These are phyloP conservation scores for Xylaria sp. DNA, from an alignment of 2,329 filamentous ascomycete genomes.

Conservation along the genomic window DNA sequence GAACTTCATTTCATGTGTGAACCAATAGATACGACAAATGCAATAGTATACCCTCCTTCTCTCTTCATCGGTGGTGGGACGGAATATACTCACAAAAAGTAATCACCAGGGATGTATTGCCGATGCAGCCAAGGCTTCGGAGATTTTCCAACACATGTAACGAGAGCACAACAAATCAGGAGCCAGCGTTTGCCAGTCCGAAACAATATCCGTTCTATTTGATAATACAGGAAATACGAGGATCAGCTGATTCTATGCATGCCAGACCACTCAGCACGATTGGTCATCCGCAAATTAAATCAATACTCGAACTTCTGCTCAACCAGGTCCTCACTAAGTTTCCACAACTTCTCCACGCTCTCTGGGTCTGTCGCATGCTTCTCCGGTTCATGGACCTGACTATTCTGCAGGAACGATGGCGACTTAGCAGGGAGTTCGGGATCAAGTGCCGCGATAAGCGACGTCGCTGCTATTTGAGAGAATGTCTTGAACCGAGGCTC, in stretches of 20 bases:
- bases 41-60: background rate
- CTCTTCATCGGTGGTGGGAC: background rate
- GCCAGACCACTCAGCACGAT: background rate
- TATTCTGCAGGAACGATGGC: slow-evolving; percentile 51
- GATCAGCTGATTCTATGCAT: background rate
- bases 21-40: slow-evolving; percentile 17
- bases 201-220: background rate
- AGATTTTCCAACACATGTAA: background rate
- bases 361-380: slow-evolving; percentile 49
- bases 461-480: slow-evolving; percentile 53
- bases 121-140: slow-evolving; percentile 9
- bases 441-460: slow-evolving; percentile 53
- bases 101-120: slow-evolving; percentile 1
- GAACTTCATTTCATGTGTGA: slow-evolving; percentile 21
- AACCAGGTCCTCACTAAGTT: slow-evolving; percentile 57
- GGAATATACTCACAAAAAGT: background rate
- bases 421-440: slow-evolving; percentile 48
- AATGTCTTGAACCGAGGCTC: slow-evolving; percentile 50
- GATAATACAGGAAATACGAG: slow-evolving; percentile 1
- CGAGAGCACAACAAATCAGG: background rate
- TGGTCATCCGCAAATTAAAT: slow-evolving; percentile 8
- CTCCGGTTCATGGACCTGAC: slow-evolving; percentile 44
- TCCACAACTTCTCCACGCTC: slow-evolving; percentile 56
- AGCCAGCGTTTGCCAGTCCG: background rate
- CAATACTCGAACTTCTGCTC: slow-evolving; percentile 46